Evolutionary conservation across 768 basidiomycete genomes (phyloP), one percentile per base, ranked within the genome.

Genomic region (Porpolomopsis calyptriformis): DNA sequence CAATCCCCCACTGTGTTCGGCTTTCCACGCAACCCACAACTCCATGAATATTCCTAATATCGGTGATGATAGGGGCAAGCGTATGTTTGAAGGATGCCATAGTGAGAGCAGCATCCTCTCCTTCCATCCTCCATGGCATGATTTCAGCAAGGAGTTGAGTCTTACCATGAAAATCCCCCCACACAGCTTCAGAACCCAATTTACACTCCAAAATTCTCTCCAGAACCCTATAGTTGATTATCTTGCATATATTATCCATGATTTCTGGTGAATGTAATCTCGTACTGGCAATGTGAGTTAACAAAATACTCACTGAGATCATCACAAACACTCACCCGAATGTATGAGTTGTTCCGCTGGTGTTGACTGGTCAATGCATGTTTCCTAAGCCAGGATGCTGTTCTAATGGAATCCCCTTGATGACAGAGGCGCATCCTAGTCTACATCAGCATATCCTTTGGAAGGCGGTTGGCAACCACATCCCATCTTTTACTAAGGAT

Each of bases 381-480:
- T 18, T 24, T 19, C 34, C 26, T 40, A 11, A 41, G 46, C 26
- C 16, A 37, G 25, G 25, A 20, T 24, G 24, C 27, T 20, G 40
- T 35, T 18, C 53, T 29, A 26, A 65, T 59, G 3, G 38, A 25
- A 35, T 64, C 62, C 2, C 63, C 59, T 6, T 58, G 52, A 26
- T 52, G 46, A 8, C 45, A 23, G 18, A 64, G 55, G 5, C 54
- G 41, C 0, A 65, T 40, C 33, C 58, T 61, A 6, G 56, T 59
- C 54, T 56, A 61, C 2, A 47, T 43, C 35, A 48, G 45, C 49
- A 59, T 57, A n/a, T 45, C 14, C 4, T 24, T 11, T 1, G 55
- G 57, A 3, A 59, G 51, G 2, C 35, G 33, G 5, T 23, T 22
- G 2, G 36, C 39, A 14, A 58, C 34, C 11, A 36, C 10, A 1